Evolutionary conservation across 2,329 filamentous ascomycete genomes (phyloP), one percentile per base, ranked within the genome.

Genomic region (Tolypocladium tropicale): DNA sequence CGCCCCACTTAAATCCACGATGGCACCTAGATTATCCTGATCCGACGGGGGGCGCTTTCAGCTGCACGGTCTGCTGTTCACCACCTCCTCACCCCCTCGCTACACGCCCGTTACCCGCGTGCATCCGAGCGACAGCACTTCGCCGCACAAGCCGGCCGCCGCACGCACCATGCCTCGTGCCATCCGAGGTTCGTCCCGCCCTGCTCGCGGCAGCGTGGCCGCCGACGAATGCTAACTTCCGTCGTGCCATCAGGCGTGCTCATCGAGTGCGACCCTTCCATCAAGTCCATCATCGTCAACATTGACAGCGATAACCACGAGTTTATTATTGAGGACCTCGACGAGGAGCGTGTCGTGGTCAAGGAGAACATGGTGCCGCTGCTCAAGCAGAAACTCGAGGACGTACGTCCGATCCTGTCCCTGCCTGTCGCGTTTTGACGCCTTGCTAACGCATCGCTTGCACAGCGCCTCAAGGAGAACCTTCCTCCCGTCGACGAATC

Each of bases 241-340:
- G 12, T 33, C 25, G 11, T 32, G 18, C 28, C 2, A 18, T 28
- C 56, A 82, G 88, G 88, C 59, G 85, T 89, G 32, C 79, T 93
- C 61, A 84, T 93, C 71, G 83, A 90, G 71, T 90, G 87, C 72
- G 89, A 93, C 68, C 86, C 89, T n/a, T 89, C 87, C 49, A 91
- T 93, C 78, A 92, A 91, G 72, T 88, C 89, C 60, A 90, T 92
- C 75, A 86, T 93, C 65, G 77, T 89, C 63, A 88, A 85, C 65
- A 88, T 93, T 62, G 86, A 93, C 71, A 81, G 76, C 64, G 76
- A 82, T 56, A 78, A 80, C 62, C 84, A 91, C 70, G 83, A 86
- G 61, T 89, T 84, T 68, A 88, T 93, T 66, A 88, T 91, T 59
- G 87, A 91, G 64, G 87, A 91, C 60, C 79, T 92, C 1, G 88